Evolutionary conservation across 257 asterid genomes (phyloP).

Genomic region (Phtheirospermum japonicum): DNA sequence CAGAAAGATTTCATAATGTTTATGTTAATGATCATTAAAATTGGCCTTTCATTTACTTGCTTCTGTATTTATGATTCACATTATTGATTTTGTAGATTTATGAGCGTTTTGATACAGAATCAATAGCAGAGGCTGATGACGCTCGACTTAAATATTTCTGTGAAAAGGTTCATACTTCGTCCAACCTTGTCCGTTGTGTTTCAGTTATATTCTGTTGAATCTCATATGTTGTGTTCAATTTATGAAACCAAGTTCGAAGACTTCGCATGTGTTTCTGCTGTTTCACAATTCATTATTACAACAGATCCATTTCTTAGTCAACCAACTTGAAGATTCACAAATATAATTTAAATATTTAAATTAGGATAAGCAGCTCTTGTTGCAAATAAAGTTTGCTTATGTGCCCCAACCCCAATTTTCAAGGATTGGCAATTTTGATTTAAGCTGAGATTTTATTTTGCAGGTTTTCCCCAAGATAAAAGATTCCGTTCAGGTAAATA

Average conservation of each 20-base stretch:
- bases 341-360: slow-evolving; percentile 4
- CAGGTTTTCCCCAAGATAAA: slow-evolving; percentile 90
- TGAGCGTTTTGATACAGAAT: slow-evolving; percentile 67
- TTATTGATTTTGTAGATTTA: slow-evolving; percentile 50
- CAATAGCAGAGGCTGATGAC: slow-evolving; percentile 66
- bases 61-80: slow-evolving; percentile 19
- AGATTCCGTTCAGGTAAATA: slow-evolving; percentile 73
- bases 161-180: slow-evolving; percentile 51
- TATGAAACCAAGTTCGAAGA: slow-evolving; percentile 17
- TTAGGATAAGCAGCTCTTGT: neutral
- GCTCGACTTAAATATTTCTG: slow-evolving; percentile 74
- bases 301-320: neutral
- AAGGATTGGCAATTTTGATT: slow-evolving; percentile 17
- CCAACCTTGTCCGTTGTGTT: slow-evolving; percentile 9
- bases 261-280: neutral
- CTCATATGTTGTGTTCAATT: neutral
- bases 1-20: neutral
- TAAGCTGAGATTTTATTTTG: slow-evolving; percentile 29
- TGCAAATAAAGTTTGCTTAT: neutral
- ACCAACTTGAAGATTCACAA: slow-evolving; percentile 5
- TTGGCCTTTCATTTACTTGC: slow-evolving; percentile 13
- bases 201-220: slow-evolving; percentile 22
- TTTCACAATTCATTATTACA: neutral
- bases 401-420: slow-evolving; percentile 9
- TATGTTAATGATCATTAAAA: neutral